Evolutionary conservation across 345 rosid species (phyloP), one percentile per base, ranked within the genome.

Genomic region (Ricinus communis): DNA sequence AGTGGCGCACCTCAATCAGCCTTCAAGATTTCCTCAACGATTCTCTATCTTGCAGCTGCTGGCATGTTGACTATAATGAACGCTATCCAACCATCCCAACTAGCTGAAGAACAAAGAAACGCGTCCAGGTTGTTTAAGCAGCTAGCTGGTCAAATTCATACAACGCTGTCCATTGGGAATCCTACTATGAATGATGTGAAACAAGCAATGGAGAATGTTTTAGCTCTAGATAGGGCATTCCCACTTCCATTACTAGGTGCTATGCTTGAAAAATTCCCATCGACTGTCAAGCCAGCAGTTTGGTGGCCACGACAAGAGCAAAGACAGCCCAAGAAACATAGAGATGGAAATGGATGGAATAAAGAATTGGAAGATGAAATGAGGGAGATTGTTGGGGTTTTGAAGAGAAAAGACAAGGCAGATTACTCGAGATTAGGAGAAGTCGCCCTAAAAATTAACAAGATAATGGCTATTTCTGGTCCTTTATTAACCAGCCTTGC

Each of bases 81-180:
- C 79, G 77, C 55, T 38, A 72, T 88, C 73, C 89, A 85, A 16
- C 91, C 93, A 5, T 86, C 93, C 12, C 89, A 88, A 31, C 77
- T 88, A 2, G 87, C 85, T 0, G 90, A 86, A 64, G 89, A 88
- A 72, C 91, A 83, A 57, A 82, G 89, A 64, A 86, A 80, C 40
- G 89, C 89, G 0, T 49, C 80, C 1, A 82, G 88, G 52, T 53
- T 86, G 62, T 86, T 85, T 71, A 85, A 79, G 74, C 82, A 83
- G 76, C 82, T 85, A 21, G 82, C 70, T 3, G 47, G n/a, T 15
- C 81, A 87, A 62, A 71, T 83, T 60, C 65, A 71, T 21, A 76
- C 80, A 8, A n/a, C 49, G 46, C 57, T 83, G 22, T 41, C 78
- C n/a, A n/a, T 72, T 18, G 73, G 81, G 12, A 57, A 63, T 19